A percentile compares a stretch with the other conserved stretches of the same genome.
Evolutionary conservation across 768 basidiomycete genomes (phyloP).

Genomic region (Termitomyces bulborhizus): DNA sequence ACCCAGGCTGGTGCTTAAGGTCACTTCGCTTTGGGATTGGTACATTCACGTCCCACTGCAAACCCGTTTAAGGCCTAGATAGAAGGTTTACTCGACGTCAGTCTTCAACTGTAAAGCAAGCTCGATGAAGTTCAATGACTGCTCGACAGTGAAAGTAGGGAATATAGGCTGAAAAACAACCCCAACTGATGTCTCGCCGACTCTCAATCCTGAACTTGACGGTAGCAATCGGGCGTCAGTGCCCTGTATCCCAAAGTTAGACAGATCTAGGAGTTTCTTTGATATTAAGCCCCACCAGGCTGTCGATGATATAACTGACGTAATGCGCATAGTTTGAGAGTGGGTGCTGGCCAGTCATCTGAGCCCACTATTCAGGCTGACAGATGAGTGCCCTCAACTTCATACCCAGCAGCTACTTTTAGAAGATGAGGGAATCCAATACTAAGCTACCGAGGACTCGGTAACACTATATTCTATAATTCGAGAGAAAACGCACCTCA

Average conservation of each 20-base stretch:
- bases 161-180: slow-evolving; percentile 39
- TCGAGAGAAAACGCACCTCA: slow-evolving; percentile 30
- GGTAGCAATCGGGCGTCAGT: slow-evolving; percentile 26
- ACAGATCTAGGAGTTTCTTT: slow-evolving; percentile 28
- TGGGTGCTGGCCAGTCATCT: slow-evolving; percentile 31
- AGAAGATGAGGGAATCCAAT: slow-evolving; percentile 31
- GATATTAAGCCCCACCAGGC: slow-evolving; percentile 37
- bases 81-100: slow-evolving; percentile 41
- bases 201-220: slow-evolving; percentile 45
- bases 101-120: slow-evolving; percentile 48
- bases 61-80: slow-evolving; percentile 32
- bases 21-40: slow-evolving; percentile 34
- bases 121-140: slow-evolving; percentile 47
- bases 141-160: slow-evolving; percentile 45
- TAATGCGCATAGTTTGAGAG: slow-evolving; percentile 36
- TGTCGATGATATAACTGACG: slow-evolving; percentile 48
- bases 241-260: slow-evolving; percentile 25
- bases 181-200: slow-evolving; percentile 43
- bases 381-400: slow-evolving; percentile 40
- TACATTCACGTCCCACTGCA: slow-evolving; percentile 43
- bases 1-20: slow-evolving; percentile 42
- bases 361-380: slow-evolving; percentile 30
- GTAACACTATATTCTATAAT: slow-evolving; percentile 9
- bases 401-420: slow-evolving; percentile 44
- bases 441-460: slow-evolving; percentile 11